These are phyloP conservation scores for Magnaporthiopsis rhizophila DNA, from an alignment of 2,329 filamentous ascomycete genomes.

Conservation along the genomic window DNA sequence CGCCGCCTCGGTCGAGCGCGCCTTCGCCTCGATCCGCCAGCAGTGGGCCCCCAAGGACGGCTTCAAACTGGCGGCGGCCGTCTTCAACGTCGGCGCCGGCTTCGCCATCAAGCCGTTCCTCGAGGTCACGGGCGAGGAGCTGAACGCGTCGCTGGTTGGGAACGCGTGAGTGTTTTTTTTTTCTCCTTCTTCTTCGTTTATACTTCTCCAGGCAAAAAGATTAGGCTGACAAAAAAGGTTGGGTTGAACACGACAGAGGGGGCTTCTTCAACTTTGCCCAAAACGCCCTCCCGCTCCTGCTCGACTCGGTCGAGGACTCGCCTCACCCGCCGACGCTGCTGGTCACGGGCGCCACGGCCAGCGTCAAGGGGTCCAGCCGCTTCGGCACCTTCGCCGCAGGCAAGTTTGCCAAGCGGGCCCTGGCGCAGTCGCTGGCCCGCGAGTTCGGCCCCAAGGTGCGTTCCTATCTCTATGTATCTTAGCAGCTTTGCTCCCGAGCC, in stretches of 20 bases:
- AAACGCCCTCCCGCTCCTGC: constrained; percentile 59
- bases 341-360: constrained; percentile 81
- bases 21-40: constrained; percentile 54
- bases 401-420: constrained; percentile 70
- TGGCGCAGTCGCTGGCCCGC: constrained; percentile 67
- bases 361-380: constrained; percentile 60
- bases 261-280: constrained; percentile 75
- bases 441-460: constrained; percentile 63
- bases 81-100: constrained; percentile 59
- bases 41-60: constrained; percentile 28
- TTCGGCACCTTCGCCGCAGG: constrained; percentile 68
- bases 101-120: constrained; percentile 50
- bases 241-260: constrained; percentile 29
- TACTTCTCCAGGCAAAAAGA: background rate
- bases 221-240: background rate
- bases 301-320: constrained; percentile 47
- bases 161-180: constrained; percentile 36
- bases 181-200: background rate
- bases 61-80: constrained; percentile 48
- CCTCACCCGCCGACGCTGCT: constrained; percentile 69
- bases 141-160: constrained; percentile 35
- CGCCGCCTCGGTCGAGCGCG: constrained; percentile 39
- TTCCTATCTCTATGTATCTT: no score
- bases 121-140: constrained; percentile 42
- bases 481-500: background rate